Base-by-base conservation (phyloP, 768 basidiomycete genomes). In the Filobasidium floriforme region DNA sequence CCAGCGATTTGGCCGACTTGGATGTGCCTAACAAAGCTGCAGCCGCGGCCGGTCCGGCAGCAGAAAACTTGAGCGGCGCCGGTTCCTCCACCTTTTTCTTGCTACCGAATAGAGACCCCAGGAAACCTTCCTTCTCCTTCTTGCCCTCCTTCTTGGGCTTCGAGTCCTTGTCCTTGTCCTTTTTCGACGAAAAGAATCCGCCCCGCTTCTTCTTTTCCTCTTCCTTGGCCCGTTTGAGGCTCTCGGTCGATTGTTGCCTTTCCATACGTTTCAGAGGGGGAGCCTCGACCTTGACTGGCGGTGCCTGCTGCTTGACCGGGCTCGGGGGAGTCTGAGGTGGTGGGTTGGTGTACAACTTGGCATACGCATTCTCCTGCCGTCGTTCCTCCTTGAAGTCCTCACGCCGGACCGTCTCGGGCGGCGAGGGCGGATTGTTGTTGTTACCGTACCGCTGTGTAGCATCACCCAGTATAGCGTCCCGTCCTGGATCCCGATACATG, bases 51-150 rank as follows among this genome's bases (percentile, higher is more conserved):
- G 89, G 87, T 44, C 89, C 91, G 22, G 85, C 82, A n/a, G 74
- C 68, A 7, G 74, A 73, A 54, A 69, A 69, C 9, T 75, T 73
- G 15, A 72, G 70, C 3, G 75, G 68, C 1, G 73, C 51, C 1
- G 72, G 68, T 41, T 74, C 72, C 52, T 93, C 90, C 49, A 90
- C 88, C 71, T 86, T 87, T 83, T 92, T 96, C 76, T 84, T 86
- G 70, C 87, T 83, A 26, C 90, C 87, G 76, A 97, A 97, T 3
- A 97, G 81, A 12, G 90, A 90, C 1, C 92, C 91, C 70, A 98
- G 91, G 82, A 97, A 96, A 1, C 91, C 83, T 68, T 84, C 83
- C 75, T 83, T 84, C 71, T 84, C 83, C 60, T 70, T 69, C 65
- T 76, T 75, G 24, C 67, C 67, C 29, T 71, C 60, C n/a, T 62